Evolutionary conservation across 805 yeast genomes (phyloP).

Genomic region (Starmerella roubikii): DNA sequence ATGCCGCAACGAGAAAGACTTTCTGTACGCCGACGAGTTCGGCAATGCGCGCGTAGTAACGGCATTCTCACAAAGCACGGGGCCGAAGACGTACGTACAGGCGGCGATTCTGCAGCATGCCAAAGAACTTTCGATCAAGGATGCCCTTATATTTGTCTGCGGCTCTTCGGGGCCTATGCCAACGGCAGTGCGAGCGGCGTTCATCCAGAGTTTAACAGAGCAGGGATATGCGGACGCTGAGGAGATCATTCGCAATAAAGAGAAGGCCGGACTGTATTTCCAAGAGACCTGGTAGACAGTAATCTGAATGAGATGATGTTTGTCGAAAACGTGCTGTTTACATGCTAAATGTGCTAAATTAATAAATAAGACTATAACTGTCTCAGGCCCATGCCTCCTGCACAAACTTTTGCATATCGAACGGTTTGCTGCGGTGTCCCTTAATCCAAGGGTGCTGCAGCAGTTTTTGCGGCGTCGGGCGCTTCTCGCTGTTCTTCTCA

Average conservation of each 20-base stretch:
- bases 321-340: too few species aligned
- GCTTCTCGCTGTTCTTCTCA: constrained; percentile 58
- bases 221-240: constrained; percentile 27
- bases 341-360: neutral
- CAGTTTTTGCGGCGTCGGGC: constrained; percentile 93
- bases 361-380: neutral
- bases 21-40: constrained; percentile 41
- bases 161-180: constrained; percentile 97
- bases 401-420: constrained; percentile 79
- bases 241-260: constrained; percentile 42
- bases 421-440: constrained; percentile 57
- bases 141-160: constrained; percentile 70
- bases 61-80: constrained; percentile 33
- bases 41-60: constrained; percentile 29
- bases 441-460: constrained; percentile 84
- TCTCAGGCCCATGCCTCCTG: constrained; percentile 41
- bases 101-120: constrained; percentile 43
- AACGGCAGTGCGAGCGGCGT: constrained; percentile 64
- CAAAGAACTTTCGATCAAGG: constrained; percentile 35
- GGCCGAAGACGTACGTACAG: constrained; percentile 53
- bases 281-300: constrained; percentile 85
- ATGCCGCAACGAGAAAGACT: constrained; percentile 58
- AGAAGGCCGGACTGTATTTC: constrained; percentile 49
- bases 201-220: constrained; percentile 42
- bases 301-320: too few species aligned